A percentile compares a stretch with the other conserved stretches of the same genome.
phyloP scores from a whole-genome alignment of 495 filamentous ascomycete genomes.

The Trichoderma erinaceum region DNA sequence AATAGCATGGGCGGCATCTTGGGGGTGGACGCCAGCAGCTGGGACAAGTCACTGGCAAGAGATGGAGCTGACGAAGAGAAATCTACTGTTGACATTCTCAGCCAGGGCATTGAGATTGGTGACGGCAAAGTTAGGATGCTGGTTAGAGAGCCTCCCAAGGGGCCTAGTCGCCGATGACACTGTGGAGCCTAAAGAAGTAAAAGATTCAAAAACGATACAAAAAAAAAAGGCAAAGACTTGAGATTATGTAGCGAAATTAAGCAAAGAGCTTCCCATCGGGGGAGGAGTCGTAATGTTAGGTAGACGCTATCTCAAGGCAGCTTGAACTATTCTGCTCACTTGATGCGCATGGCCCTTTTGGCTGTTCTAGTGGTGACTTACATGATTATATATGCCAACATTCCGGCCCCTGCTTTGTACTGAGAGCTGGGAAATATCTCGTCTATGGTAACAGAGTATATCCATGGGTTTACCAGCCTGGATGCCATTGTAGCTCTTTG shows the following conservation, averaged over 20 bases:
- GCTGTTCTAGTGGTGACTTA: neutral
- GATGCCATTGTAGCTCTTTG: too few species aligned
- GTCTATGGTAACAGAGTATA: too few species aligned
- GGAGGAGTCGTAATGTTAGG: conserved; percentile 1
- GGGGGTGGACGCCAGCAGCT: conserved; percentile 85
- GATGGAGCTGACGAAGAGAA: conserved; percentile 43
- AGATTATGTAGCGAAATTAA: too few species aligned
- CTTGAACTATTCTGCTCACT: conserved; percentile 15
- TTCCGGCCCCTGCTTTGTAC: too few species aligned
- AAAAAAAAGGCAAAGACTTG: neutral
- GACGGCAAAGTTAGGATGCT: conserved; percentile 55
- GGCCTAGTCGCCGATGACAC: conserved; percentile 39
- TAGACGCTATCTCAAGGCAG: conserved; percentile 4
- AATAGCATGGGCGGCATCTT: conserved; percentile 89
- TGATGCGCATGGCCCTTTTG: neutral
- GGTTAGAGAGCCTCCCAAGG: conserved; percentile 47
- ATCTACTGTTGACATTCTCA: conserved; percentile 53
- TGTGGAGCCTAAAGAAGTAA: conserved; percentile 20
- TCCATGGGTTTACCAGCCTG: too few species aligned
- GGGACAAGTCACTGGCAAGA: conserved; percentile 61
- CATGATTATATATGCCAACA: neutral
- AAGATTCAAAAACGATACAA: conserved; percentile 24
- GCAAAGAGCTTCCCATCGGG: neutral
- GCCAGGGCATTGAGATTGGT: conserved; percentile 53
- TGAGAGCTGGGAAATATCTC: too few species aligned